phyloP scores from a whole-genome alignment of 2,329 filamentous ascomycete genomes.

The Hirsutella thompsonii region DNA sequence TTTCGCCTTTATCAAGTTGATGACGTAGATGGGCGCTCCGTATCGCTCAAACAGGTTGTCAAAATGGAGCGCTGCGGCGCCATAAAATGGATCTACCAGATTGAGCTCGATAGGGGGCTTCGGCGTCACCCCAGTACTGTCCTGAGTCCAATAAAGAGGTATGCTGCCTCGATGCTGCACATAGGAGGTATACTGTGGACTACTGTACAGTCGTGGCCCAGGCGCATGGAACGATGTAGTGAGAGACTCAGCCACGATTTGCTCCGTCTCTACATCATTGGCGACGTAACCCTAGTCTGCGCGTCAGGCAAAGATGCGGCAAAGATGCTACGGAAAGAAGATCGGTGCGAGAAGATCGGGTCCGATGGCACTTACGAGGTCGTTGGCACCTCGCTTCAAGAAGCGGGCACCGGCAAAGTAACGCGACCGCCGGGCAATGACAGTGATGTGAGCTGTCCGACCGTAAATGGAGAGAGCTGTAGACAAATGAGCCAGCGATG shows the following conservation, averaged over 20 bases:
- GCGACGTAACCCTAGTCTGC: conserved; percentile 69
- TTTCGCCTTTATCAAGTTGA: conserved; percentile 82
- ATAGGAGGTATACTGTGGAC: conserved; percentile 87
- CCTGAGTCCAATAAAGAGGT: conserved; percentile 93
- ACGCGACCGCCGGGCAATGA: conserved; percentile 83
- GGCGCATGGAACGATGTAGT: conserved; percentile 94
- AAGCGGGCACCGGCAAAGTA: conserved; percentile 93
- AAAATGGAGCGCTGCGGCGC: conserved; percentile 85
- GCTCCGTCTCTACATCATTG: conserved; percentile 97
- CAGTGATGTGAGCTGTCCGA: conserved; percentile 76
- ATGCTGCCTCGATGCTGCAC: conserved; percentile 96
- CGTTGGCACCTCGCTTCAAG: conserved; percentile 87
- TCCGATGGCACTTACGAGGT: conserved; percentile 35
- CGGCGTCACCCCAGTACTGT: conserved; percentile 85
- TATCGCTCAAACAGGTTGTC: conserved; percentile 90
- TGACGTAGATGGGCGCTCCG: conserved; percentile 77
- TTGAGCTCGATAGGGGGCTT: conserved; percentile 95
- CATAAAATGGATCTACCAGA: conserved; percentile 92
- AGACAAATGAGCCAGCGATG: background rate
- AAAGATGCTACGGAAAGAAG: background rate
- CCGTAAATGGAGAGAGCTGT: conserved; percentile 70
- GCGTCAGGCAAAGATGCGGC: background rate
- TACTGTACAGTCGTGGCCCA: conserved; percentile 73
- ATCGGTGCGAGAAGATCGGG: background rate
- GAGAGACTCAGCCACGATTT: conserved; percentile 88